Evolutionary conservation across 1,139 yeast species (phyloP), one percentile per base, ranked within the genome.

Genomic region (Lodderomyces margitis): DNA sequence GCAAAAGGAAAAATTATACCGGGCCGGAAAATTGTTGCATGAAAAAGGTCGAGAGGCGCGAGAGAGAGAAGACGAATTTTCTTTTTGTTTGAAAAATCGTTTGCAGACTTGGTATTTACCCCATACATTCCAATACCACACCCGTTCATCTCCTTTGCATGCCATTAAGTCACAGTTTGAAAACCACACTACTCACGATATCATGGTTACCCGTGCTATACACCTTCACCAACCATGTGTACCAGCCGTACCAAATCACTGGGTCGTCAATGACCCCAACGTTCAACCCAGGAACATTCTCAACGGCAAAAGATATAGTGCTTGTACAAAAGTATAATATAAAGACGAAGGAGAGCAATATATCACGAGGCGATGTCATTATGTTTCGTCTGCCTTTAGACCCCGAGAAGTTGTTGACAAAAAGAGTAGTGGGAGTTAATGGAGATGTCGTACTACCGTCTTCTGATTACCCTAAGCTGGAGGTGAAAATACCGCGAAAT

Each of bases 201-300:
- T 61, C 74, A 20, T 89, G 96, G 96, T 64, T 88, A 33, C 96
- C 97, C 0, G 96, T 89, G 39, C 63, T 77, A 16, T 75, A 82
- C 53, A 77, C 87, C 1, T 64, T 84, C 49, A 75, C 81, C 28
- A 87, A 85, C 53, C 88, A 86, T 59, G 80, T 81, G 5, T 80
- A 79, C 42, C 89, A 81, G 59, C 75, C 91, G 14, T 87, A 88
- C 15, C 78, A 80, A 59, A 78, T 91, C n/a, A 78, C 81, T 31
- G 98, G 98, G 1, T 62, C 75, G 32, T 87, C 96, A 15, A 91
- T 91, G 98, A 74, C 87, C 38, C 98, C 98, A 1, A 79, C 96
- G 0, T 76, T 91, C 56, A 91, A 91, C 58, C 95, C 96, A 0
- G 74, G 69, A 10, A 59, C 66, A 3, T 51, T 56, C 9, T 74